Evolutionary conservation across 345 rosid species (phyloP).

Genomic region (Moricandia arvensis): DNA sequence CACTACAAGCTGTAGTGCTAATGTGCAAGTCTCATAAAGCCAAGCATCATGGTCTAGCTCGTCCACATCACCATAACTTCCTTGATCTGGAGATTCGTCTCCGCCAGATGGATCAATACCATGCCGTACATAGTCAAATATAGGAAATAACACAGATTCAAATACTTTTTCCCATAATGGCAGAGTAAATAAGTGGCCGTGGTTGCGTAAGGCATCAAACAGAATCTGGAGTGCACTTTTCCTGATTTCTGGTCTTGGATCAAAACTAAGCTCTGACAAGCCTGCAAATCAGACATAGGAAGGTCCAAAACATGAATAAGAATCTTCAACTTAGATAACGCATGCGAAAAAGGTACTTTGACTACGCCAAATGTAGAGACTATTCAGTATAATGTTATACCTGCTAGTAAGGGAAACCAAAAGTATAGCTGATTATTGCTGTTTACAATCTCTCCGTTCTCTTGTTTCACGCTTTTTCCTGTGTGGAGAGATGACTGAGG

Average conservation of each 20-base stretch:
- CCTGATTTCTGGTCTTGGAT: constrained; percentile 97
- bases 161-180: constrained; percentile 88
- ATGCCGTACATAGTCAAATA: constrained; percentile 96
- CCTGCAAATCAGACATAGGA: constrained; percentile 49
- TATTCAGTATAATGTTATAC: constrained; percentile 41
- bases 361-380: constrained; percentile 16
- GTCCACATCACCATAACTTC: constrained; percentile 49
- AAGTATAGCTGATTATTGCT: constrained; percentile 83
- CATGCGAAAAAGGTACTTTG: neutral
- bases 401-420: constrained; percentile 97
- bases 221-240: constrained; percentile 88
- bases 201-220: constrained; percentile 91
- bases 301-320: constrained; percentile 3
- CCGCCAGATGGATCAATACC: constrained; percentile 96
- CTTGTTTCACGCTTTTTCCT: constrained; percentile 57
- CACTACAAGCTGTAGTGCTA: constrained; percentile 95
- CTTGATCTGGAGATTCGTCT: constrained; percentile 55
- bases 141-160: constrained; percentile 91
- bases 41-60: constrained; percentile 98
- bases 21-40: constrained; percentile 99
- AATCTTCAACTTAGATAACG: constrained; percentile 22
- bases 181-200: constrained; percentile 88
- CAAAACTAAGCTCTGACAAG: constrained; percentile 96
- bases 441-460: constrained; percentile 59
- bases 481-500: constrained; percentile 53